Evolutionary conservation across 257 asterid species (phyloP), one percentile per base, ranked within the genome.

Genomic region (Gardenia jasminoides): DNA sequence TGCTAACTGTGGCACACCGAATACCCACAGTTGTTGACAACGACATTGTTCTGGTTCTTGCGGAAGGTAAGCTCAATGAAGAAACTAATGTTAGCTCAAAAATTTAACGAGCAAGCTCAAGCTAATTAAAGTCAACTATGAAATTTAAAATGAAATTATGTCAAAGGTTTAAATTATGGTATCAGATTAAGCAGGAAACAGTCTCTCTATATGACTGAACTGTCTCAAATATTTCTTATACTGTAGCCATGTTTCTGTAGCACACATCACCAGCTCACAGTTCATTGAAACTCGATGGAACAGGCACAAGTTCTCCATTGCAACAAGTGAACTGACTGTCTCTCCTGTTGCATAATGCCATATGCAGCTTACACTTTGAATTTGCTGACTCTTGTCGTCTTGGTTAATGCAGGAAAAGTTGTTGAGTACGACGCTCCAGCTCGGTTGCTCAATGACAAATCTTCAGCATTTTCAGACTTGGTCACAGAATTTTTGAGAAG

Each of bases 1-100:
- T 93, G 61, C 88, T 93, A 74, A 92, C 93, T 7, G 94, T 93
- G 66, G 98, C 97, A 24, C 98, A 93, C 78, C 89, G 98, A 39
- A 92, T 93, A 70, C 94, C 97, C 50, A 93, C 98, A 1, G 94
- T 93, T 6, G 88, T 92, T 54, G 98, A 93, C 85, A 93, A 88
- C 69, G 98, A 92, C 78, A 88, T 93, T 0, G 92, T 93, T 82
- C 77, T 93, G 52, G 96, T 93, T 84, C 93, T 92, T 20, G 92
- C 90, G 20, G 91, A 92, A 87, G 98, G 98, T 90, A 88, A 80
- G 65, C 24, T 62, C 26, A 24, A 46, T 41, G 26, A 46, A 70
- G 22, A 58, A 36, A 46, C 24, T 12, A 11, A 19, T 26, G 41
- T 7, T n/a, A 20, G 36, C 13, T 31, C 20, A 70, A 19, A 28